Evolutionary conservation across 176 grass and related monocot species (phyloP).

Genomic region (Oryza officinalis): DNA sequence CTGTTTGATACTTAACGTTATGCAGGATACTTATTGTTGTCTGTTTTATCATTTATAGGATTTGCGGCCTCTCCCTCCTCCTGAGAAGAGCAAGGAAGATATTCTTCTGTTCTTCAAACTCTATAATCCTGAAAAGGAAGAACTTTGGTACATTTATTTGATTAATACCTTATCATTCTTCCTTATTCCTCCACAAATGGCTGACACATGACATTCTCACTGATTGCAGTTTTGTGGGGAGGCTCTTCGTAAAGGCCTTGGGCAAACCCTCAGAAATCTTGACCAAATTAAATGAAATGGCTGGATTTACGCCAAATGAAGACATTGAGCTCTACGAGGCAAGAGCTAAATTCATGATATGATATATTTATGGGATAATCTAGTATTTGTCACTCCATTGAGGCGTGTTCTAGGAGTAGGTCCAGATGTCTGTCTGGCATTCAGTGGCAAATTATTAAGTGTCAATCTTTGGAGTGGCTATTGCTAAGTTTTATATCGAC

Average conservation of each 20-base stretch:
- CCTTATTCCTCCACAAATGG: slow-evolving; percentile 15
- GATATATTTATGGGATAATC: slow-evolving; percentile 8
- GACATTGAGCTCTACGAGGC: slow-evolving; percentile 92
- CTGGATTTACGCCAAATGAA: slow-evolving; percentile 71
- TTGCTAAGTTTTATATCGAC: slow-evolving; percentile 1
- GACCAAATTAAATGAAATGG: slow-evolving; percentile 83
- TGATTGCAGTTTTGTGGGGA: slow-evolving; percentile 70
- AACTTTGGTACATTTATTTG: slow-evolving; percentile 68
- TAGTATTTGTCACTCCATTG: background rate
- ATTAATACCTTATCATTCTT: slow-evolving; percentile 20
- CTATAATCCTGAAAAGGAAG: slow-evolving; percentile 83
- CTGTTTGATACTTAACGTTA: background rate
- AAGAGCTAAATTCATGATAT: slow-evolving; percentile 42
- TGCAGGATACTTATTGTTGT: slow-evolving; percentile 26
- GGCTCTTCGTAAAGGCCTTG: slow-evolving; percentile 71
- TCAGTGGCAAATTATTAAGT: background rate
- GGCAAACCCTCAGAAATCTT: slow-evolving; percentile 83
- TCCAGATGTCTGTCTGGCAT: too few species aligned
- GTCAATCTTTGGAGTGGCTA: background rate
- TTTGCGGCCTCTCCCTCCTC: slow-evolving; percentile 59
- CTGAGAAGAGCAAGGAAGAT: slow-evolving; percentile 84
- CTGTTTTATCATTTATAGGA: slow-evolving; percentile 53
- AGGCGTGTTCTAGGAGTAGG: background rate
- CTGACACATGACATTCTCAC: slow-evolving; percentile 24
- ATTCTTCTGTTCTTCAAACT: slow-evolving; percentile 96